These are phyloP conservation scores for Lactarius quietus DNA, from an alignment of 768 basidiomycete species.

Conservation along the genomic window DNA sequence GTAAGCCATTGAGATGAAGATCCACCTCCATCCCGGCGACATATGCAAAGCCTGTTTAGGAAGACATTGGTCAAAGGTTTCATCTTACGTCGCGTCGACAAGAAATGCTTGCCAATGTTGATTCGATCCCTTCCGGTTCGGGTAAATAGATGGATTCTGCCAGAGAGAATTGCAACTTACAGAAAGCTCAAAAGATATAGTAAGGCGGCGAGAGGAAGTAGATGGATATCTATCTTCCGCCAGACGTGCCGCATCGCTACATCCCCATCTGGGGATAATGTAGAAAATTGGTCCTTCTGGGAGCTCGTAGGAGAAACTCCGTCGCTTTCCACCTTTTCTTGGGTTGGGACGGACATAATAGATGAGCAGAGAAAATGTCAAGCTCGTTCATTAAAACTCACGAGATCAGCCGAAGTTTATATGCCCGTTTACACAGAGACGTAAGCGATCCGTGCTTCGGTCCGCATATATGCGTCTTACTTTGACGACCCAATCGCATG, in stretches of 20 bases:
- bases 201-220: slow-evolving; percentile 20
- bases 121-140: slow-evolving; percentile 22
- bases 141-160: not conserved
- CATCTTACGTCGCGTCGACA: not conserved
- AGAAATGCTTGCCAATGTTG: slow-evolving; percentile 21
- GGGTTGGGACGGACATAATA: not conserved
- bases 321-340: not conserved
- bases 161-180: slow-evolving; percentile 7
- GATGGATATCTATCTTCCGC: slow-evolving; percentile 17
- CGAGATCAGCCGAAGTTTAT: not conserved
- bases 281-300: not conserved
- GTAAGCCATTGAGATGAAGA: slow-evolving; percentile 34
- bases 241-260: slow-evolving; percentile 7
- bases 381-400: not conserved
- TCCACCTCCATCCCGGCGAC: slow-evolving; percentile 45
- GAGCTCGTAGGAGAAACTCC: not conserved
- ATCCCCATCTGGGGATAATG: not conserved
- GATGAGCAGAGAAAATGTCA: not conserved
- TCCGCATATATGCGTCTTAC: not conserved
- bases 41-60: slow-evolving; percentile 27
- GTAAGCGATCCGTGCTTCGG: not conserved
- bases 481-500: not conserved
- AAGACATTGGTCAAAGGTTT: not conserved
- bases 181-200: slow-evolving; percentile 26
- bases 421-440: not conserved